Percentiles rank a stretch among this genome's conserved stretches.
Evolutionary conservation across 257 asterid genomes (phyloP).

Genomic region (Nicotiana attenuata): DNA sequence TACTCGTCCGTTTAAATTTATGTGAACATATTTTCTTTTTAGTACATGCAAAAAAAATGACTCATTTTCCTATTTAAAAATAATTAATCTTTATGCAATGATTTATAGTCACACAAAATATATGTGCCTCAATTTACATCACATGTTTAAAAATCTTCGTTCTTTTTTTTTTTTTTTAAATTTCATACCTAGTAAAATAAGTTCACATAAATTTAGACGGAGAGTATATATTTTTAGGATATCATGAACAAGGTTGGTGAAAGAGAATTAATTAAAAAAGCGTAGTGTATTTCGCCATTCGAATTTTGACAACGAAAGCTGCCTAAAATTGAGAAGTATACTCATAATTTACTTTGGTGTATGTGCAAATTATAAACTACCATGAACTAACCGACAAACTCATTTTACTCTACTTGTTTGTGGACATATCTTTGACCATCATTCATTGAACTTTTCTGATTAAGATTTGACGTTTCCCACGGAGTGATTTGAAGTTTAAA

Average conservation of each 20-base stretch:
- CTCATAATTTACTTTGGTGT: neutral
- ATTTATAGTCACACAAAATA: too few species aligned
- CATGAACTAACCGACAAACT: neutral
- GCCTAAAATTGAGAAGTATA: neutral
- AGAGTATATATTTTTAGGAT: too few species aligned
- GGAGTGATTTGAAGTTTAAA: neutral
- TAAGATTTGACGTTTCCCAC: neutral
- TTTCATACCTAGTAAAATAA: rapidly evolving
- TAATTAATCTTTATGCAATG: too few species aligned
- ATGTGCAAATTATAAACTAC: neutral
- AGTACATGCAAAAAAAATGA: too few species aligned
- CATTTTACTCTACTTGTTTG: neutral
- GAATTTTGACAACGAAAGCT: neutral
- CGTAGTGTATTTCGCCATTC: neutral
- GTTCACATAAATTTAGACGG: too few species aligned
- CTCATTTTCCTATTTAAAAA: too few species aligned
- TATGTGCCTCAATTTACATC: too few species aligned
- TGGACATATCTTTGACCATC: neutral
- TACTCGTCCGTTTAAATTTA: too few species aligned
- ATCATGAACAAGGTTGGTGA: too few species aligned
- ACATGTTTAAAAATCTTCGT: too few species aligned
- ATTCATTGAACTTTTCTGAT: neutral
- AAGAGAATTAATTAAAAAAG: neutral
- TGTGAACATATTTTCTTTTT: too few species aligned
- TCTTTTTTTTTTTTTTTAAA: too few species aligned